phyloP scores from a whole-genome alignment of 1,284 basidiomycete genomes.

The Naganishia sp. region DNA sequence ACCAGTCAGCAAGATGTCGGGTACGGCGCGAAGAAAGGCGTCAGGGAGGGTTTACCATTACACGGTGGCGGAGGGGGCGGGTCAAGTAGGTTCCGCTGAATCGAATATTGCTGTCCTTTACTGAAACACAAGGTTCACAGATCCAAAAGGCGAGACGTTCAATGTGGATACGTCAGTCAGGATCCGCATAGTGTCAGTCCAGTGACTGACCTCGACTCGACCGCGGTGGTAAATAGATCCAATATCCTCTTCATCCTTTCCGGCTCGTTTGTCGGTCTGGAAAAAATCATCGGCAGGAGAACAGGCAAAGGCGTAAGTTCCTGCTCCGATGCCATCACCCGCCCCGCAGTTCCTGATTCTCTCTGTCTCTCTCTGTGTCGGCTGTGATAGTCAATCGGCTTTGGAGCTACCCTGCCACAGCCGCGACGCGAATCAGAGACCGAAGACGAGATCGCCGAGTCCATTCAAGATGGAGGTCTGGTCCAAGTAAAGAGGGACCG shows the following conservation, averaged over 20 bases:
- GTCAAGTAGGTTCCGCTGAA: constrained; percentile 6
- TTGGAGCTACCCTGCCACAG: constrained; percentile 66
- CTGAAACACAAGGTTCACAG: constrained; percentile 29
- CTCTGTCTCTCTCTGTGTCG: background rate
- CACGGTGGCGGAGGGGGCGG: constrained; percentile 39
- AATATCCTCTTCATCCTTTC: constrained; percentile 88
- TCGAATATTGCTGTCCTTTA: background rate
- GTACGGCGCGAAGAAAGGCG: constrained; percentile 21
- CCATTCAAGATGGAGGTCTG: constrained; percentile 3
- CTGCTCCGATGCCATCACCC: background rate
- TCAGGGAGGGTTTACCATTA: constrained; percentile 30
- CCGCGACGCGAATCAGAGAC: constrained; percentile 24
- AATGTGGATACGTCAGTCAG: constrained; percentile 54
- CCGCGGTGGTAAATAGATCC: constrained; percentile 70
- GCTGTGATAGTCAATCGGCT: constrained; percentile 73
- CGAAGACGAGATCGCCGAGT: constrained; percentile 16
- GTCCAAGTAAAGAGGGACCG: constrained; percentile 22
- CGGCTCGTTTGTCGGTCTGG: constrained; percentile 91
- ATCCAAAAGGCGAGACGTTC: constrained; percentile 51
- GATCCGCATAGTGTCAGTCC: constrained; percentile 4
- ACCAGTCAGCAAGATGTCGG: constrained; percentile 3
- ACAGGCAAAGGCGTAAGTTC: constrained; percentile 75
- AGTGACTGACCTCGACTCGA: constrained; percentile 1
- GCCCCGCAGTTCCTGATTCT: background rate
- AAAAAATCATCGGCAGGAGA: constrained; percentile 74